phyloP scores from a whole-genome alignment of 2,329 filamentous ascomycete species.

The Purpureocillium lavendulum region DNA sequence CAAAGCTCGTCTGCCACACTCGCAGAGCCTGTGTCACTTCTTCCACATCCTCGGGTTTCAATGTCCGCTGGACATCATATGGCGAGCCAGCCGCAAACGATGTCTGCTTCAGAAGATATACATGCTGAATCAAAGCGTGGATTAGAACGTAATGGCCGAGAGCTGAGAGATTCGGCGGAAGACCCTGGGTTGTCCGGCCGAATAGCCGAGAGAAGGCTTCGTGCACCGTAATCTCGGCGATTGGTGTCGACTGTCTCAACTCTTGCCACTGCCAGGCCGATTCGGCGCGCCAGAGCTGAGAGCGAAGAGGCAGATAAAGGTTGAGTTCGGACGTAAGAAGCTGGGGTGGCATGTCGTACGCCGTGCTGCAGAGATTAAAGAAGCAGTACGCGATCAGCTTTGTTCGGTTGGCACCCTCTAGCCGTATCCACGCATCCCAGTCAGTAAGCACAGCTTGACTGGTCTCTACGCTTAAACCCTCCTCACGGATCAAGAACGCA shows the following conservation, averaged over 20 bases:
- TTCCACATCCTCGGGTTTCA: conserved; percentile 47
- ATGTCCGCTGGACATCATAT: conserved; percentile 40
- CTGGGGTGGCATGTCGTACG: conserved; percentile 51
- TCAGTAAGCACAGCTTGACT: conserved; percentile 36
- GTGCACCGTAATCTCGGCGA: conserved; percentile 44
- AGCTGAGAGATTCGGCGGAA: conserved; percentile 44
- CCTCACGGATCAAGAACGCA: conserved; percentile 49
- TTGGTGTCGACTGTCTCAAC: conserved; percentile 40
- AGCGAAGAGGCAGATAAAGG: conserved; percentile 44
- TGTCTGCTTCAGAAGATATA: conserved; percentile 60
- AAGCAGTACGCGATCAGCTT: conserved; percentile 55
- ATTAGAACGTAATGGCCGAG: conserved; percentile 65
- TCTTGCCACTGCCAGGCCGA: conserved; percentile 53
- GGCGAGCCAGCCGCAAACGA: conserved; percentile 40
- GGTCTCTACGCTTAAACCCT: conserved; percentile 42
- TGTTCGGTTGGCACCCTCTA: conserved; percentile 48
- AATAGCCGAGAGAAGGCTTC: conserved; percentile 49
- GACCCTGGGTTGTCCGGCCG: conserved; percentile 38
- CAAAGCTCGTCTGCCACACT: conserved; percentile 51
- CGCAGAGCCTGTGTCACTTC: conserved; percentile 46
- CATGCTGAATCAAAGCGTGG: conserved; percentile 63
- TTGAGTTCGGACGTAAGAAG: conserved; percentile 52
- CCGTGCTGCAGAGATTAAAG: conserved; percentile 54
- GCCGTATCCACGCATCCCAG: conserved; percentile 53
- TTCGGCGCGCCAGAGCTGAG: conserved; percentile 49